phyloP scores from a whole-genome alignment of 2,329 filamentous ascomycete genomes.

The Microsporum canis region DNA sequence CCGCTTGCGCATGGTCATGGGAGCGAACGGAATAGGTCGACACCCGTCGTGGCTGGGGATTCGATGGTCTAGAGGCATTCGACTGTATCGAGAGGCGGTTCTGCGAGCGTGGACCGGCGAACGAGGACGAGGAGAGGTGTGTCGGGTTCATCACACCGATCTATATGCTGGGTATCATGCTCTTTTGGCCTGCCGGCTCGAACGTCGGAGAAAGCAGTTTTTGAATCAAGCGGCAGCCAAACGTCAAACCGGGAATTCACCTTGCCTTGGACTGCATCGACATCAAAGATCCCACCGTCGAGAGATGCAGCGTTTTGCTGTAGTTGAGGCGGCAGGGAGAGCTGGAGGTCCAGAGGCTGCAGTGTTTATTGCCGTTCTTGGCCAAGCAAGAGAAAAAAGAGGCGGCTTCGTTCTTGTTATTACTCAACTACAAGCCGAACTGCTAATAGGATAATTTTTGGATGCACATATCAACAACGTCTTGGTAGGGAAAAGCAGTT shows the following conservation, averaged over 20 bases:
- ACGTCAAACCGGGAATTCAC: neutral
- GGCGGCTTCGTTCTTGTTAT: neutral
- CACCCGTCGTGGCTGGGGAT: slow-evolving; percentile 25
- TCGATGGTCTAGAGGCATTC: neutral
- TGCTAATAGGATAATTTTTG: no score
- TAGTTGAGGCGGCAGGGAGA: neutral
- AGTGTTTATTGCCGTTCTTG: neutral
- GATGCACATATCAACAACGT: neutral
- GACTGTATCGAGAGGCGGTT: slow-evolving; percentile 14
- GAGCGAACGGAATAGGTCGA: slow-evolving; percentile 45
- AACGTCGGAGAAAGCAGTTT: neutral
- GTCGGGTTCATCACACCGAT: slow-evolving; percentile 34
- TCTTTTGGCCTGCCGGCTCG: neutral
- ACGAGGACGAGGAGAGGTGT: slow-evolving; percentile 26
- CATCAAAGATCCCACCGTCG: neutral
- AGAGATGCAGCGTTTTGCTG: neutral
- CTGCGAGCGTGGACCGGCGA: slow-evolving; percentile 20
- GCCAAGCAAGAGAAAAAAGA: neutral
- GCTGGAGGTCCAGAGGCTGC: neutral
- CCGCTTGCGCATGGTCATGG: slow-evolving; percentile 43
- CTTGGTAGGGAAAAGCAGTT: neutral
- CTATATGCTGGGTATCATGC: slow-evolving; percentile 1
- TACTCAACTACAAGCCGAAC: neutral
- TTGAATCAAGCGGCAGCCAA: neutral
- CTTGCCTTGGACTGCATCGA: neutral